Evolutionary conservation across 1,139 yeast genomes (phyloP).

Genomic region (Pichia sp.): DNA sequence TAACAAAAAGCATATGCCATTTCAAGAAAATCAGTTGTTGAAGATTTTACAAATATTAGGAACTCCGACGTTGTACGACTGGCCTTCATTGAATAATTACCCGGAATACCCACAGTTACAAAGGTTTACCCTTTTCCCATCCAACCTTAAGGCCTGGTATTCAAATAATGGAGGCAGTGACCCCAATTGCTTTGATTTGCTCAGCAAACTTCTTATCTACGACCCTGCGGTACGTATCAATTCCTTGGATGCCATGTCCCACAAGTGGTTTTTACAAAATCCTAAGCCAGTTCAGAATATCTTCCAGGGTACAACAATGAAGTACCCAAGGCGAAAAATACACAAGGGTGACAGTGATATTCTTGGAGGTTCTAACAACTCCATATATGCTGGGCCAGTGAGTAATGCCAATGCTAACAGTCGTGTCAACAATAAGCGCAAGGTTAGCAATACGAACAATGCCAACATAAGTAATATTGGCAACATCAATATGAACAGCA

Average conservation of each 20-base stretch:
- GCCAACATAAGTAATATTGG: constrained; percentile 6
- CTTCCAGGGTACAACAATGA: constrained; percentile 58
- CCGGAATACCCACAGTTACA: constrained; percentile 78
- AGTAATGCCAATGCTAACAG: constrained; percentile 10
- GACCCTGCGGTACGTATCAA: constrained; percentile 80
- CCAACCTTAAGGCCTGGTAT: constrained; percentile 79
- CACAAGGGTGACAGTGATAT: constrained; percentile 78
- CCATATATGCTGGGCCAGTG: constrained; percentile 16
- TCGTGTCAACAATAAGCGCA: constrained; percentile 8
- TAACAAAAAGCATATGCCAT: constrained; percentile 86
- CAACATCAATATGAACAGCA: constrained; percentile 4
- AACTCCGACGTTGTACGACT: constrained; percentile 66
- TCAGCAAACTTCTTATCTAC: constrained; percentile 64
- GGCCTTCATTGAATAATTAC: constrained; percentile 76
- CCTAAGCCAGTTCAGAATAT: constrained; percentile 71
- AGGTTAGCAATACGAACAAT: constrained; percentile 16
- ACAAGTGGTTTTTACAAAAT: constrained; percentile 66
- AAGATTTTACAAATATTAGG: constrained; percentile 90
- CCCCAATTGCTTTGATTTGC: constrained; percentile 60
- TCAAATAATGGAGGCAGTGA: constrained; percentile 73
- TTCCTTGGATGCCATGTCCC: constrained; percentile 70
- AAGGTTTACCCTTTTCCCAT: constrained; percentile 60
- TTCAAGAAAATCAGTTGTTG: constrained; percentile 86
- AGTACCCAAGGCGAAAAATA: constrained; percentile 69
- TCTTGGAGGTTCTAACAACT: constrained; percentile 26